phyloP scores from a whole-genome alignment of 2,329 filamentous ascomycete species.

The Orbilia javanica region DNA sequence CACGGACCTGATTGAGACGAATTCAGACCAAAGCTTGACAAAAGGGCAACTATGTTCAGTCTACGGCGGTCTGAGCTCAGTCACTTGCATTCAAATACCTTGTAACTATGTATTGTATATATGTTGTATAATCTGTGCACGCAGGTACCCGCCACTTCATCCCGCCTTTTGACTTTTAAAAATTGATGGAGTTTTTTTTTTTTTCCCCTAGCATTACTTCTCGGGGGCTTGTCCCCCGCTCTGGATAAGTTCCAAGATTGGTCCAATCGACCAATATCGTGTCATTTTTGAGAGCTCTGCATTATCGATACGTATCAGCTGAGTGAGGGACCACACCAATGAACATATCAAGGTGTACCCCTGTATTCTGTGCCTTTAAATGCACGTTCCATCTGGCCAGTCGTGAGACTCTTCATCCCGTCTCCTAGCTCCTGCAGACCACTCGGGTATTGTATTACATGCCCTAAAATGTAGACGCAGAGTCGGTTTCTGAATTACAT shows the following conservation, averaged over 20 bases:
- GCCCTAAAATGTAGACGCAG: not conserved
- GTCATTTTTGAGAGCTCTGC: not conserved
- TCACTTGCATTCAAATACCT: not conserved
- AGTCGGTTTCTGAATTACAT: not conserved
- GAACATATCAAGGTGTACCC: not conserved
- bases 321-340: not conserved
- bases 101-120: not conserved
- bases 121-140: not conserved
- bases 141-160: slow-evolving; percentile 9
- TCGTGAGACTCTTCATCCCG: not conserved
- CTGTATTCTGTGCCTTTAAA: slow-evolving; percentile 1
- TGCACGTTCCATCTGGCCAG: not conserved
- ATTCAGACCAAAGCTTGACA: no score
- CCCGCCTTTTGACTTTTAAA: slow-evolving; percentile 9
- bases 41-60: not conserved
- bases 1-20: not conserved
- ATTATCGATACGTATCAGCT: not conserved
- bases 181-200: not conserved
- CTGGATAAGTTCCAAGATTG: not conserved
- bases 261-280: not conserved
- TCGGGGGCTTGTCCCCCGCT: not conserved
- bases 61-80: not conserved
- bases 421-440: not conserved
- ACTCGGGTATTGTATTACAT: not conserved
- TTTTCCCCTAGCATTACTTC: not conserved